Evolutionary conservation across 495 filamentous ascomycete genomes (phyloP).

Genomic region (Zalerion maritima): DNA sequence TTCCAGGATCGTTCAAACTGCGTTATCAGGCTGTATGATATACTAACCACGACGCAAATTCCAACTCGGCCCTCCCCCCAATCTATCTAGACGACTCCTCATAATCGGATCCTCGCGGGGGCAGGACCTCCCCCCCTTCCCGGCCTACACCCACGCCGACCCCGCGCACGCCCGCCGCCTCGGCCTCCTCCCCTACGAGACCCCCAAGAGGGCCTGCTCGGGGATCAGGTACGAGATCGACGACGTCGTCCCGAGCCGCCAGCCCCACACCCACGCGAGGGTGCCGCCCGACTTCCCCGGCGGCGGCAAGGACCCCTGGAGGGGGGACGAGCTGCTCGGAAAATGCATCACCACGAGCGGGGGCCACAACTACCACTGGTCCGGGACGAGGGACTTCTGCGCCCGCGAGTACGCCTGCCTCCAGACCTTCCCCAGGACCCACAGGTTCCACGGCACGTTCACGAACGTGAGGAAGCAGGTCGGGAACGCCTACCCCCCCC

Average conservation of each 20-base stretch:
- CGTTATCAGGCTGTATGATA: too few species aligned
- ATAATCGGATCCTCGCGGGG: constrained; percentile 72
- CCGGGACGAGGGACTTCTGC: constrained; percentile 51
- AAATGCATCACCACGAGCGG: constrained; percentile 58
- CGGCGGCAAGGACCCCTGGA: constrained; percentile 14
- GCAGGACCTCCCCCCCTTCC: constrained; percentile 56
- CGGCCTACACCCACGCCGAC: constrained; percentile 48
- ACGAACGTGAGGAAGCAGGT: constrained; percentile 50
- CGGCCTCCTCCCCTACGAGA: constrained; percentile 19
- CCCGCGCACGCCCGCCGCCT: constrained; percentile 14
- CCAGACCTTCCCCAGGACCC: constrained; percentile 56
- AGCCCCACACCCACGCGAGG: constrained; percentile 21
- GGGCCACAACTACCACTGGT: constrained; percentile 54
- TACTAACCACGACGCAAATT: too few species aligned
- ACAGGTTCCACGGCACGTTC: constrained; percentile 37
- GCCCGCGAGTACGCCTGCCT: constrained; percentile 59
- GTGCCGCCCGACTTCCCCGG: constrained; percentile 9
- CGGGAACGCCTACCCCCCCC: constrained; percentile 75
- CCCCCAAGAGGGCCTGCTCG: constrained; percentile 26
- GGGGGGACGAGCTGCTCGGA: constrained; percentile 35
- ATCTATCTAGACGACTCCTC: constrained; percentile 54
- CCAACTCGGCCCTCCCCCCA: too few species aligned
- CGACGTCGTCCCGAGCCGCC: constrained; percentile 25
- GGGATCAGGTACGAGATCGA: constrained; percentile 27
- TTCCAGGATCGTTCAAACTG: too few species aligned